A percentile compares a stretch with the other conserved stretches of the same genome.
Conservation (phyloP, 129 eudicot species). For the Tagetes erecta region DNA sequence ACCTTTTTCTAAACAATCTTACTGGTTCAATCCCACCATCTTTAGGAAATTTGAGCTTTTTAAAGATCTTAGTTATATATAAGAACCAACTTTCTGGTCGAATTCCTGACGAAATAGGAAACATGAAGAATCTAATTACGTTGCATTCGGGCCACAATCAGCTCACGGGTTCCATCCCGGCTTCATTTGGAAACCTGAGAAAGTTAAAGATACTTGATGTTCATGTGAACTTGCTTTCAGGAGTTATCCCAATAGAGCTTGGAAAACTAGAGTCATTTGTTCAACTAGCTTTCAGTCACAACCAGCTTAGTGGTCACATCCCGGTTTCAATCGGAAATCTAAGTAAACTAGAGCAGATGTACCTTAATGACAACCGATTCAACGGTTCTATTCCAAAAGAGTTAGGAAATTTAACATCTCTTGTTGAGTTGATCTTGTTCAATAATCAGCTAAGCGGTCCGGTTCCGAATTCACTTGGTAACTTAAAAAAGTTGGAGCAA, state of each 20-base stretch:
- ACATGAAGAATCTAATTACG: constrained; percentile 12
- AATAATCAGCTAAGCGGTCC: constrained; percentile 22
- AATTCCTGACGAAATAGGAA: constrained; percentile 35
- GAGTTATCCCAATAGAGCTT: constrained; percentile 31
- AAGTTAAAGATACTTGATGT: constrained; percentile 28
- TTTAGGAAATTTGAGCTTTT: constrained; percentile 33
- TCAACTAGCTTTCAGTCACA: constrained; percentile 36
- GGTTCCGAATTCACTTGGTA: constrained; percentile 35
- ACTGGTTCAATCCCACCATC: constrained; percentile 36
- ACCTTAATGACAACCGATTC: constrained; percentile 31
- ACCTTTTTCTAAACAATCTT: constrained; percentile 31
- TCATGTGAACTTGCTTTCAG: constrained; percentile 30
- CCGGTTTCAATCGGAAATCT: constrained; percentile 32
- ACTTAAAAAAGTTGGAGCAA: constrained; percentile 28
- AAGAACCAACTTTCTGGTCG: constrained; percentile 36
- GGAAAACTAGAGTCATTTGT: constrained; percentile 30
- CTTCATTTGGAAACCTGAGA: constrained; percentile 34
- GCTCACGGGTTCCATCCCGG: constrained; percentile 39
- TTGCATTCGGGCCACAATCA: constrained; percentile 20
- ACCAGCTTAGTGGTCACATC: constrained; percentile 25
- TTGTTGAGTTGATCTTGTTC: constrained; percentile 24
- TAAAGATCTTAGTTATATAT: constrained; percentile 10
- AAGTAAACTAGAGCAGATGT: constrained; percentile 32
- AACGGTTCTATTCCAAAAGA: constrained; percentile 32
- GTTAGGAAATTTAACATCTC: constrained; percentile 31